These are phyloP conservation scores for Fomes fomentarius DNA, from an alignment of 1,284 basidiomycete genomes.

Conservation along the genomic window DNA sequence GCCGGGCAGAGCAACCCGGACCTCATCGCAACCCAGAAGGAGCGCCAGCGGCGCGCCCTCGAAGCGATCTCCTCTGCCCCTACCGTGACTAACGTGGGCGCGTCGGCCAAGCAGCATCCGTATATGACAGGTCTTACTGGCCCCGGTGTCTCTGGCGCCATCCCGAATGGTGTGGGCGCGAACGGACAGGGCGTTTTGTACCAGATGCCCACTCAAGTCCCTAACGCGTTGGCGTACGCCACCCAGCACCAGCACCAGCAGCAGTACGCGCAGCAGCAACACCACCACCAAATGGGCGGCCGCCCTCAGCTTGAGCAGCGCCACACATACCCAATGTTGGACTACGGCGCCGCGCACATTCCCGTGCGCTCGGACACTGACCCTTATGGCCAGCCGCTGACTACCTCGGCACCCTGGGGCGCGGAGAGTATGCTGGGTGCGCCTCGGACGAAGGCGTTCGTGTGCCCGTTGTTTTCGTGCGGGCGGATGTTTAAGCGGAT, in stretches of 20 bases:
- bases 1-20: constrained; percentile 35
- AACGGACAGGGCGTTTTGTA: neutral
- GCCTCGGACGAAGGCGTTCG: constrained; percentile 64
- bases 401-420: no score
- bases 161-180: no score
- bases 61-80: constrained; percentile 14
- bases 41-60: constrained; percentile 35
- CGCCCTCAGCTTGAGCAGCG: constrained; percentile 9
- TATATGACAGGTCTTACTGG: constrained; percentile 4
- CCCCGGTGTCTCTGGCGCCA: constrained; percentile 17
- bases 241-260: constrained; percentile 5
- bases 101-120: constrained; percentile 7
- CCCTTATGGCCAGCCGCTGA: constrained; percentile 17
- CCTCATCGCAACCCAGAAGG: constrained; percentile 32
- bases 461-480: constrained; percentile 82
- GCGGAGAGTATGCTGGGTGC: constrained; percentile 22
- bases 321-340: constrained; percentile 13
- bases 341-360: constrained; percentile 4
- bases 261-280: constrained; percentile 7
- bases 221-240: constrained; percentile 1
- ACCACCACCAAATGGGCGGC: neutral
- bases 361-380: constrained; percentile 26
- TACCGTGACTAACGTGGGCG: neutral
- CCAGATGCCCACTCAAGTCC: neutral
- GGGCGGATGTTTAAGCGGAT: constrained; percentile 85